Evolutionary conservation across 257 asterid genomes (phyloP).

Genomic region (Fraxinus pennsylvanica): DNA sequence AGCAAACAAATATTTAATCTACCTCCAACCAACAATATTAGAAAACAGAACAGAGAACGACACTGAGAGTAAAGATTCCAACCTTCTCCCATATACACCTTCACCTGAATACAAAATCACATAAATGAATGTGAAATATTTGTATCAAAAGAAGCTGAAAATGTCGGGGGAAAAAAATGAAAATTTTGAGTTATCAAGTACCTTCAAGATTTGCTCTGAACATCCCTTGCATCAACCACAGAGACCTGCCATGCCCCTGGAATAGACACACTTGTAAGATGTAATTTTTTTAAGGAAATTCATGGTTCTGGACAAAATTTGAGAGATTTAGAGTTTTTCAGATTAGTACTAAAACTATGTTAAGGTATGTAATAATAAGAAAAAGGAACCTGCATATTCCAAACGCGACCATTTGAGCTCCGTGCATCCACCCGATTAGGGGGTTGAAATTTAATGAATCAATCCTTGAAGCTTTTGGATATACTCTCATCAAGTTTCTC

Average conservation of each 20-base stretch:
- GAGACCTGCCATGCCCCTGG: no score
- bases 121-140: neutral
- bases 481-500: conserved; percentile 79
- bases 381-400: no score
- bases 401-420: no score
- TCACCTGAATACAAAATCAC: conserved; percentile 43
- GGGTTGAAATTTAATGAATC: conserved; percentile 48
- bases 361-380: no score
- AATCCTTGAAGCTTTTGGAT: conserved; percentile 67
- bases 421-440: no score
- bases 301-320: no score
- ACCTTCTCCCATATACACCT: conserved; percentile 74
- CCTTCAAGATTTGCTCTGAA: conserved; percentile 49
- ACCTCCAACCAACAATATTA: conserved; percentile 9
- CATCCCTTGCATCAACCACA: no score
- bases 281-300: no score
- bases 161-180: neutral
- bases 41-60: conserved; percentile 20
- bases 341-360: no score
- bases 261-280: no score
- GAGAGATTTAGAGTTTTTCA: no score
- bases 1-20: conserved; percentile 29
- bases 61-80: conserved; percentile 41
- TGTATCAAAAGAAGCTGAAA: neutral
- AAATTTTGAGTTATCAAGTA: conserved; percentile 7